phyloP scores from a whole-genome alignment of 345 rosid genomes.

The Jatropha curcas region DNA sequence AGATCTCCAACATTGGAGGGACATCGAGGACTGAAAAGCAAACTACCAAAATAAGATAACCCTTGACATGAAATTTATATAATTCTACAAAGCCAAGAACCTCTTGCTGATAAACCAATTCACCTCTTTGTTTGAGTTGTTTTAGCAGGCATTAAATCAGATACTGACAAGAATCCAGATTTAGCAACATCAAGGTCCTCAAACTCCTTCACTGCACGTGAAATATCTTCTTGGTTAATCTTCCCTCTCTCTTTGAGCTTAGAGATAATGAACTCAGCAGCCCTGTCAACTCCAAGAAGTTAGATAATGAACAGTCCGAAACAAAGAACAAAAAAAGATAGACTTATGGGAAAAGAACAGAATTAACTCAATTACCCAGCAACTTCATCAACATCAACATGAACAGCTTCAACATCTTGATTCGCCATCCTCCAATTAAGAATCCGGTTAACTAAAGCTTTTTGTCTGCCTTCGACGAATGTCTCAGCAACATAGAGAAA shows the following conservation, averaged over 20 bases:
- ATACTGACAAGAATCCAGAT: conserved; percentile 43
- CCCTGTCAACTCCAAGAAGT: conserved; percentile 29
- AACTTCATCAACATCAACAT: conserved; percentile 62
- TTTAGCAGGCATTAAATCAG: conserved; percentile 43
- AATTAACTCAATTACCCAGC: conserved; percentile 59
- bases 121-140: conserved; percentile 17
- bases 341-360: not conserved
- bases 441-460: conserved; percentile 63
- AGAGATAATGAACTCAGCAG: conserved; percentile 60
- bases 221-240: conserved; percentile 68
- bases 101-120: not conserved
- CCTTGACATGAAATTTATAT: not conserved
- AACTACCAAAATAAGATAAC: not conserved
- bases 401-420: conserved; percentile 72
- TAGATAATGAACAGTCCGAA: not conserved
- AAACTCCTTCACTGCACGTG: conserved; percentile 58
- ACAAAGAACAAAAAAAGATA: not conserved
- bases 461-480: conserved; percentile 58
- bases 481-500: conserved; percentile 62
- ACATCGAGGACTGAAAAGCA: not conserved
- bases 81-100: not conserved
- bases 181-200: conserved; percentile 67
- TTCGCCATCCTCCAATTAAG: conserved; percentile 52
- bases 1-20: conserved; percentile 22
- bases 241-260: conserved; percentile 90